Conservation (phyloP, 176 grass and related monocot species). For the Bolboschoenus planiculmis region DNA sequence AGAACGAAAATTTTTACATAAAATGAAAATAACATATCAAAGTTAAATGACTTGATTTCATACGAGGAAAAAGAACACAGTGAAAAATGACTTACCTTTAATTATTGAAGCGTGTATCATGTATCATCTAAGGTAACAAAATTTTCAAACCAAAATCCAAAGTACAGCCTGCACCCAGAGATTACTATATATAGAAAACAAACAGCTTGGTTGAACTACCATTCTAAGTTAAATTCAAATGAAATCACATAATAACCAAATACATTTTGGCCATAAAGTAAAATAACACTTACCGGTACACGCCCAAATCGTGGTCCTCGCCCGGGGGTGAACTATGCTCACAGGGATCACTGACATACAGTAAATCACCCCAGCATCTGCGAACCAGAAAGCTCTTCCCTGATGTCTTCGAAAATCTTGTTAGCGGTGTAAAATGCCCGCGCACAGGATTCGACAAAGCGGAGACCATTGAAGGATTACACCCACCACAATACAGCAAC, state of each 20-base stretch:
- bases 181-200: neutral
- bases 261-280: neutral
- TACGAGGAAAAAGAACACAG: neutral
- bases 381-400: conserved; percentile 65
- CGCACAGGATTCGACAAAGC: neutral
- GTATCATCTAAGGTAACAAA: neutral
- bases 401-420: conserved; percentile 87
- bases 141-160: neutral
- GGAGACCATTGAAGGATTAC: conserved; percentile 22
- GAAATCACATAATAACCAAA: neutral
- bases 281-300: neutral
- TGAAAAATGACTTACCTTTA: neutral
- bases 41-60: neutral
- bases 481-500: conserved; percentile 75
- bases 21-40: neutral
- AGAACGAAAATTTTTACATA: neutral
- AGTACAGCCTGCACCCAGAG: neutral
- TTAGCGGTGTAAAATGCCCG: conserved; percentile 44
- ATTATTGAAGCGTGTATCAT: neutral
- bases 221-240: neutral
- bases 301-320: conserved; percentile 38
- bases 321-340: conserved; percentile 38
- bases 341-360: conserved; percentile 81
- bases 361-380: conserved; percentile 51
- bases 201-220: neutral